phyloP scores from a whole-genome alignment of 495 filamentous ascomycete genomes.

The Hypoxylon lienhwacheense region DNA sequence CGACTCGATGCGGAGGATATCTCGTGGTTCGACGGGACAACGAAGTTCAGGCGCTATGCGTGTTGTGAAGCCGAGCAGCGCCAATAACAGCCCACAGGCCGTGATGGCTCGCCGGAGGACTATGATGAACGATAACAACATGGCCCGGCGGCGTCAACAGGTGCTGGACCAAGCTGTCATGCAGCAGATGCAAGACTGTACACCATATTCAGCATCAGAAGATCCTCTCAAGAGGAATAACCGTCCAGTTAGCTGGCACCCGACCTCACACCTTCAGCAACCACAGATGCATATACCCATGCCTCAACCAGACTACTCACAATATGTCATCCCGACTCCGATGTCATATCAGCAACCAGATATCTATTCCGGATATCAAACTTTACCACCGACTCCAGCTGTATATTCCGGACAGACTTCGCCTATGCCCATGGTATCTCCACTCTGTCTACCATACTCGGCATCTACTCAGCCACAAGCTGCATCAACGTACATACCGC shows the following conservation, averaged over 20 bases:
- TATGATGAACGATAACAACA: conserved; percentile 53
- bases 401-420: conserved; percentile 52
- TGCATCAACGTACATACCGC: conserved; percentile 31
- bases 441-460: conserved; percentile 43
- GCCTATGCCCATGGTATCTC: conserved; percentile 46
- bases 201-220: conserved; percentile 37
- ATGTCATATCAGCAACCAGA: conserved; percentile 42
- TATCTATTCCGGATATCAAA: conserved; percentile 41
- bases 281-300: conserved; percentile 42
- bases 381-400: conserved; percentile 47
- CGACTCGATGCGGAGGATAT: conserved; percentile 43
- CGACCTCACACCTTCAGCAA: conserved; percentile 49
- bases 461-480: conserved; percentile 22
- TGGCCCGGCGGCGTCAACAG: conserved; percentile 41
- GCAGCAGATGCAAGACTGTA: conserved; percentile 39
- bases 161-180: conserved; percentile 42
- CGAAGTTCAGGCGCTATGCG: conserved; percentile 51
- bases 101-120: conserved; percentile 57
- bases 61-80: conserved; percentile 67
- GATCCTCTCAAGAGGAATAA: conserved; percentile 39
- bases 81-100: conserved; percentile 68
- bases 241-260: conserved; percentile 74
- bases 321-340: conserved; percentile 38
- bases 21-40: conserved; percentile 46
- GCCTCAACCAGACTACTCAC: conserved; percentile 38